Conservation (phyloP, 140 eudicot genomes). For the Erigeron philadelphicus region DNA sequence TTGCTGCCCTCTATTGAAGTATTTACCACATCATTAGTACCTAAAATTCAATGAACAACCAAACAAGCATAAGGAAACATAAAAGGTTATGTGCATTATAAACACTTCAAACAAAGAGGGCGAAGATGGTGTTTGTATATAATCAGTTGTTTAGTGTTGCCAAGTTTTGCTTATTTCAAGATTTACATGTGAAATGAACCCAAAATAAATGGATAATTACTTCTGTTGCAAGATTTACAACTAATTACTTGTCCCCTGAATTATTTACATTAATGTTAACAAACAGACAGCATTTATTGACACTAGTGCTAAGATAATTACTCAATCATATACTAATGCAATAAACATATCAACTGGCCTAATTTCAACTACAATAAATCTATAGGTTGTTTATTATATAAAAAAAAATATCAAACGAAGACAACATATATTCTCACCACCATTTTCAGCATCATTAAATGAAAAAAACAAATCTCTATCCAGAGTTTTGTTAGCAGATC, state of each 20-base stretch:
- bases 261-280: no score
- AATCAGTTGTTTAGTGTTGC: neutral
- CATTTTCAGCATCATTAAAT: constrained; percentile 29
- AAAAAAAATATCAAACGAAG: neutral
- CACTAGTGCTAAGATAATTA: no score
- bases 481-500: constrained; percentile 27
- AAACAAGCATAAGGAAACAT: constrained; percentile 18
- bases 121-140: neutral
- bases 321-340: no score
- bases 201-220: neutral
- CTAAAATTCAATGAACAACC: constrained; percentile 22
- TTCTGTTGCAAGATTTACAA: no score
- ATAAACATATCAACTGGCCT: neutral
- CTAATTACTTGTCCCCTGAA: no score
- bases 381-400: neutral
- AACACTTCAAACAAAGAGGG: no score
- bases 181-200: neutral
- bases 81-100: neutral
- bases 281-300: no score
- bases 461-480: constrained; percentile 33
- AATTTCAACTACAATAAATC: neutral
- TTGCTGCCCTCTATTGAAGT: constrained; percentile 25
- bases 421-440: constrained; percentile 22
- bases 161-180: neutral
- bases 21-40: constrained; percentile 21